These are phyloP conservation scores for Phialophora macrospora DNA, from an alignment of 2,329 filamentous ascomycete genomes.

Conservation along the genomic window DNA sequence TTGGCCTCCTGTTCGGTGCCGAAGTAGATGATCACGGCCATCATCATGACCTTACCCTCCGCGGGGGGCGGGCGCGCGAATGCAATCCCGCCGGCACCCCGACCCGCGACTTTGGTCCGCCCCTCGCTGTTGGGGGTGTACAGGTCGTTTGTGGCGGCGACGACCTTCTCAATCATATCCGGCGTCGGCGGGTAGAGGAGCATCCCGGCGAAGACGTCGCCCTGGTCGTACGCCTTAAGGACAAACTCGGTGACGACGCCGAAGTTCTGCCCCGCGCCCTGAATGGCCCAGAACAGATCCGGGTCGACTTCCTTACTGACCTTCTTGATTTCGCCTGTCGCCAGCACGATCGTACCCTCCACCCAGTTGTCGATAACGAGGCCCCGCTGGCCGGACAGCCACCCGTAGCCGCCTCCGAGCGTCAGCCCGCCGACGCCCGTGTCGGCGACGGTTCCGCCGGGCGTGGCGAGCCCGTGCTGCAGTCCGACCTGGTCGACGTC, in stretches of 20 bases:
- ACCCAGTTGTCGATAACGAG: constrained; percentile 59
- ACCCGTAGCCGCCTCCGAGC: constrained; percentile 64
- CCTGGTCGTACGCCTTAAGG: constrained; percentile 44
- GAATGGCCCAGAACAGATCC: constrained; percentile 51
- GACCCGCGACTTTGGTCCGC: constrained; percentile 35
- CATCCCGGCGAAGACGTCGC: constrained; percentile 45
- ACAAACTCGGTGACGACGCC: constrained; percentile 53
- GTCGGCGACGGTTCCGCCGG: constrained; percentile 67
- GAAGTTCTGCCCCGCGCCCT: constrained; percentile 51
- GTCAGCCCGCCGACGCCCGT: constrained; percentile 66
- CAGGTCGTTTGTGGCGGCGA: constrained; percentile 39
- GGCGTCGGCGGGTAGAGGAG: constrained; percentile 37
- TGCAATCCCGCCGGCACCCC: constrained; percentile 40
- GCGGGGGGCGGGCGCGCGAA: constrained; percentile 43
- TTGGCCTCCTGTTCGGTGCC: constrained; percentile 47
- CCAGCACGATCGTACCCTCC: constrained; percentile 45
- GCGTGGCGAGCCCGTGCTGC: constrained; percentile 60
- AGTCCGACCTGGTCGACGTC: constrained; percentile 60
- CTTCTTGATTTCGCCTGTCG: constrained; percentile 46
- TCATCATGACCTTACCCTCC: constrained; percentile 40
- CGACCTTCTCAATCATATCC: constrained; percentile 40
- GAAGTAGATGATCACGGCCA: constrained; percentile 46
- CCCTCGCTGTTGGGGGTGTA: constrained; percentile 35
- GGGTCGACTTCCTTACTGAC: constrained; percentile 44
- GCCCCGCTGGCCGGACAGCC: constrained; percentile 60